Evolutionary conservation across 495 filamentous ascomycete species (phyloP), one percentile per base, ranked within the genome.

Genomic region (Penicillium maclennaniae): DNA sequence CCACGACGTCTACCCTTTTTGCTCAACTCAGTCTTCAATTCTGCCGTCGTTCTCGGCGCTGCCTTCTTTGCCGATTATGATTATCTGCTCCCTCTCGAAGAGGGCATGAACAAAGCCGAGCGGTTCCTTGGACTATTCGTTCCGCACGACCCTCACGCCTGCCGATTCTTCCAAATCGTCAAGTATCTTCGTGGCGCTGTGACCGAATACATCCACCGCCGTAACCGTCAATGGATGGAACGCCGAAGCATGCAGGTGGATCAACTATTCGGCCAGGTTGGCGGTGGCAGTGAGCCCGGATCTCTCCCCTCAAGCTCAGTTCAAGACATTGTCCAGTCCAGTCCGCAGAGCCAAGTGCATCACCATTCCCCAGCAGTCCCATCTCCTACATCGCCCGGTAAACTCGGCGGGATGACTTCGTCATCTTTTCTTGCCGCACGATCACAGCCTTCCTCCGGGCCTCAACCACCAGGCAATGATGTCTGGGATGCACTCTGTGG

Each of bases 1-100:
- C 83, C 87, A 0, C 79, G 75, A 40, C 74, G 86, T 23, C 81
- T 88, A 43, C 85, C 87, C 0, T 87, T 88, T 49, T 67, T 87
- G 55, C 83, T 88, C 52, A 87, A 89, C 60, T 87, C 85, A 41
- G 80, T 87, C 45, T 89, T 91, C 63, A 80, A 86, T 31, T 85
- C 85, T 3, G 84, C 85, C 3, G 73, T 89, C 4, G 78, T 89
- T 9, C 72, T 89, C 3, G 74, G 86, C 26, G 79, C 85, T 47
- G 87, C 87, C 47, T 84, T 87, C 58, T 89, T 89, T 56, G 81
- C 84, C 4, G 77, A 74, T 21, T 76, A 87, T 21, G 86, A 83
- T 59, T 74, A 73, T 47, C 77, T 83, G 17, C 68, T 80, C 6
- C 75, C 77, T 1, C 76, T 84, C 6, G 74, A 76, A 37, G 67